phyloP scores from a whole-genome alignment of 192 early-diverging fungal species.

The Linnemannia zychae region DNA sequence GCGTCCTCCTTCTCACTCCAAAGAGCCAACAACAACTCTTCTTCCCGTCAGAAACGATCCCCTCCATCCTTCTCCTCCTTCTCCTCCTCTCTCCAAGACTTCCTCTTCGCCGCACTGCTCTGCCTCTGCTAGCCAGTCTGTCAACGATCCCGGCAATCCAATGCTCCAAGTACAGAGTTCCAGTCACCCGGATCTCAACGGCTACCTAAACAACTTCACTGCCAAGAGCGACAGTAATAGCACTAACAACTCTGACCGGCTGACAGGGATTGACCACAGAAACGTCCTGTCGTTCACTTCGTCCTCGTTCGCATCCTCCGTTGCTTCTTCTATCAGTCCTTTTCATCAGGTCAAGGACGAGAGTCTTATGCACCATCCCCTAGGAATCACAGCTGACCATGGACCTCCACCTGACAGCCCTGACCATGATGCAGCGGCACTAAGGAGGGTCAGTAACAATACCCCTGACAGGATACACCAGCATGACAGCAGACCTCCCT shows the following conservation, averaged over 20 bases:
- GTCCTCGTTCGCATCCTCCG: neutral
- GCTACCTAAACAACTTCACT: neutral
- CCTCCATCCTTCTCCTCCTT: neutral
- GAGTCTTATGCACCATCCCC: slow-evolving; percentile 18
- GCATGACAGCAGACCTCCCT: neutral
- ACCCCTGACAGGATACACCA: slow-evolving; percentile 1
- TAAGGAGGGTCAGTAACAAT: slow-evolving; percentile 1
- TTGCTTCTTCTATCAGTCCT: neutral
- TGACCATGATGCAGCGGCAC: neutral
- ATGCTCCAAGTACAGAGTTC: slow-evolving; percentile 16
- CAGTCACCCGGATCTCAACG: neutral
- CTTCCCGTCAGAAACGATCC: neutral
- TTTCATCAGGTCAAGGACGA: neutral
- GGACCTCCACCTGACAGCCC: slow-evolving; percentile 9
- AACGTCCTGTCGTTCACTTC: neutral
- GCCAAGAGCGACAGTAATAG: neutral
- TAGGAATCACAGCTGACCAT: slow-evolving; percentile 7
- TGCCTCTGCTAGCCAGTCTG: neutral
- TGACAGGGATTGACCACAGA: neutral
- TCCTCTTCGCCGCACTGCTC: neutral
- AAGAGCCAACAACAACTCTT: neutral
- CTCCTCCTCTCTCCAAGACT: neutral
- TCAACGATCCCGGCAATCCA: neutral
- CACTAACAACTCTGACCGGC: neutral
- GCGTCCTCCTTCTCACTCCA: neutral